phyloP scores from a whole-genome alignment of 305 asterid genomes.

The Plantago coronopus region DNA sequence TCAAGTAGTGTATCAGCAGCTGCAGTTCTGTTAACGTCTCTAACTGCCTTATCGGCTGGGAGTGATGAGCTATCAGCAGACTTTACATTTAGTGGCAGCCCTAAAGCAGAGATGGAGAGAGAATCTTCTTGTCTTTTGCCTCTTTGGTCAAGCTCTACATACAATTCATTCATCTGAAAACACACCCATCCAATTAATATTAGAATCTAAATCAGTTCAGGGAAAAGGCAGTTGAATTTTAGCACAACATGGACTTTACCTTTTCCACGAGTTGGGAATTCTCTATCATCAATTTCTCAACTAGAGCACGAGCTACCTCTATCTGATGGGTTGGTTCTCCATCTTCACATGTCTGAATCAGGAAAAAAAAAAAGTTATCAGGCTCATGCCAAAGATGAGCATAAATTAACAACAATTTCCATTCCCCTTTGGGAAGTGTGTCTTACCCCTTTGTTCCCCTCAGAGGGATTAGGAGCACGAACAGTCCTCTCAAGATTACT shows the following conservation, averaged over 20 bases:
- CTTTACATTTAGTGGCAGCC: constrained; percentile 21
- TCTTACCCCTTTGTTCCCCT: too few species aligned
- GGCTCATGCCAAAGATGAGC: constrained; percentile 7
- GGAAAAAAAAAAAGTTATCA: constrained; percentile 22
- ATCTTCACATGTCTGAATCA: constrained; percentile 48
- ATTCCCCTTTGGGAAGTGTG: too few species aligned
- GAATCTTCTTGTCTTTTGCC: constrained; percentile 27
- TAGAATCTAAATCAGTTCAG: background rate
- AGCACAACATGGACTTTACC: constrained; percentile 32
- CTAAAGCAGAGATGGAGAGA: constrained; percentile 24
- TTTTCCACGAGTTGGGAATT: constrained; percentile 62
- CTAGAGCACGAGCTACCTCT: constrained; percentile 45
- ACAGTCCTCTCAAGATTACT: constrained; percentile 43
- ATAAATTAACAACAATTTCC: constrained; percentile 13
- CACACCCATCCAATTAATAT: background rate
- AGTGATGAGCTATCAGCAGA: constrained; percentile 25
- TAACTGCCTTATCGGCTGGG: constrained; percentile 26
- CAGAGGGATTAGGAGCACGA: constrained; percentile 28
- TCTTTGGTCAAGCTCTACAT: constrained; percentile 43
- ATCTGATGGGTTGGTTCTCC: constrained; percentile 37
- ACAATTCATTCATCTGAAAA: constrained; percentile 58
- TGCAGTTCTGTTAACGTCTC: constrained; percentile 21
- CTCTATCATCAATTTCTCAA: constrained; percentile 48
- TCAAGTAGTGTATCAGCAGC: constrained; percentile 31
- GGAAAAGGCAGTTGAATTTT: background rate